Evolutionary conservation across 164 flowering plant species (phyloP).

Genomic region (Vitis rupestris): DNA sequence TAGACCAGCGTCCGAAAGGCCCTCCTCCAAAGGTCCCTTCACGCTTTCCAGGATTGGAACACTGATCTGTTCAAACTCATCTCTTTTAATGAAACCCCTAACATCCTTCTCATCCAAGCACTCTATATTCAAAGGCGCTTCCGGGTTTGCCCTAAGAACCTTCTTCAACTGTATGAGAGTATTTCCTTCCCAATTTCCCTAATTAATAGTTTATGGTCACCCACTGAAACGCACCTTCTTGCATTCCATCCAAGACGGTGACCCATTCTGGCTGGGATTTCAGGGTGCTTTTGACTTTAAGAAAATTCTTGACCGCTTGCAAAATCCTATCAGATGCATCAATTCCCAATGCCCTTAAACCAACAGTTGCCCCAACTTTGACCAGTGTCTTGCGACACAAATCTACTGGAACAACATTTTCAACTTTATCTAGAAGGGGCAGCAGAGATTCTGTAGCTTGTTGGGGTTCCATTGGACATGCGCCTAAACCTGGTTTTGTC

Average conservation of each 20-base stretch:
- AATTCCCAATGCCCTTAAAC: constrained; percentile 71
- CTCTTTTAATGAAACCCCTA: constrained; percentile 75
- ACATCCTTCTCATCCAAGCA: constrained; percentile 99
- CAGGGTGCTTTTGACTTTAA: constrained; percentile 56
- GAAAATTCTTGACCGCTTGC: constrained; percentile 87
- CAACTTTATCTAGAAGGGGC: constrained; percentile 61
- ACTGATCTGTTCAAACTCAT: constrained; percentile 79
- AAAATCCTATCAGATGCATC: constrained; percentile 83
- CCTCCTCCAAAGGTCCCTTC: constrained; percentile 72
- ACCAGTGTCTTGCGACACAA: constrained; percentile 66
- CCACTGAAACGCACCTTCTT: constrained; percentile 96
- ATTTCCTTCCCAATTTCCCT: constrained; percentile 70
- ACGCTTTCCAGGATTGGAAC: constrained; percentile 81
- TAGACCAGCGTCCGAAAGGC: constrained; percentile 76
- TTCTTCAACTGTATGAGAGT: constrained; percentile 79
- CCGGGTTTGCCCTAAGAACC: constrained; percentile 86
- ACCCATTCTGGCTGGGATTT: constrained; percentile 62
- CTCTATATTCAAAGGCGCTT: constrained; percentile 85
- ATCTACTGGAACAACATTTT: constrained; percentile 60
- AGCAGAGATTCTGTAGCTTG: constrained; percentile 68
- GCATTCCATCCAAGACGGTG: constrained; percentile 85
- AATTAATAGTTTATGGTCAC: constrained; percentile 85
- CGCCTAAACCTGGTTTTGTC: constrained; percentile 83
- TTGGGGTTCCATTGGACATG: constrained; percentile 57
- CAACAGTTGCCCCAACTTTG: constrained; percentile 96